Conservation (phyloP, 768 basidiomycete genomes). For the Mycena galopus region DNA sequence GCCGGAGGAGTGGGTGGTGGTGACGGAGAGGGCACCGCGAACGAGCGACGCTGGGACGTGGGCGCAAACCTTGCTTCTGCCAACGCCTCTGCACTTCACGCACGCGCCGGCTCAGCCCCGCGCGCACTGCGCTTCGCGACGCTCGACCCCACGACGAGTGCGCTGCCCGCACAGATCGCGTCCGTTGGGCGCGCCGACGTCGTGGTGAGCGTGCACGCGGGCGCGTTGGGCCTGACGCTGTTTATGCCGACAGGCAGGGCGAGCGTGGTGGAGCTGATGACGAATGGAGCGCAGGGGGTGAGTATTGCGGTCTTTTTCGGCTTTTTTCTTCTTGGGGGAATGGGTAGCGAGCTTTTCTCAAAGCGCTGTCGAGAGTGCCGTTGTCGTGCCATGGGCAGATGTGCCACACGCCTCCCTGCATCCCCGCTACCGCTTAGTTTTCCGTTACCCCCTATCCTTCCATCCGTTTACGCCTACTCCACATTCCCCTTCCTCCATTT, state of each 20-base stretch:
- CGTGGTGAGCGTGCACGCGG: conserved; percentile 36
- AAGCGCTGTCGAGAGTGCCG: too few species aligned
- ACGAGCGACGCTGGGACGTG: not conserved
- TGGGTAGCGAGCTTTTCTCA: too few species aligned
- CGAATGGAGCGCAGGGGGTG: conserved; percentile 27
- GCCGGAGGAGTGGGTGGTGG: not conserved
- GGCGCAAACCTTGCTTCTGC: not conserved
- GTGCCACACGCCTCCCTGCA: too few species aligned
- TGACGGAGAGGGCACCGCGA: not conserved
- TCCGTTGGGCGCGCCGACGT: conserved; percentile 36
- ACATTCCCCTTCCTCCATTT: too few species aligned
- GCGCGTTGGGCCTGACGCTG: conserved; percentile 34
- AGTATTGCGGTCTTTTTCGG: not conserved
- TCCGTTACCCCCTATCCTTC: not conserved
- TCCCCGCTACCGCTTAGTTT: not conserved
- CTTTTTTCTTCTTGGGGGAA: not conserved
- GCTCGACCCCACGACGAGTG: conserved; percentile 36
- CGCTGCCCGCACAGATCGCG: conserved; percentile 33
- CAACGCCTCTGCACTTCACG: not conserved
- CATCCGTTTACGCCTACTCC: too few species aligned
- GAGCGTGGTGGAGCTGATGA: conserved; percentile 34
- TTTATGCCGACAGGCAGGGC: conserved; percentile 36
- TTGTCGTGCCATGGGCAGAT: too few species aligned
- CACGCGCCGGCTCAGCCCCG: not conserved
- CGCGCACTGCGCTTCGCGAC: conserved; percentile 34